Evolutionary conservation across 441 rosid species (phyloP).

Genomic region (Gossypium aridum): DNA sequence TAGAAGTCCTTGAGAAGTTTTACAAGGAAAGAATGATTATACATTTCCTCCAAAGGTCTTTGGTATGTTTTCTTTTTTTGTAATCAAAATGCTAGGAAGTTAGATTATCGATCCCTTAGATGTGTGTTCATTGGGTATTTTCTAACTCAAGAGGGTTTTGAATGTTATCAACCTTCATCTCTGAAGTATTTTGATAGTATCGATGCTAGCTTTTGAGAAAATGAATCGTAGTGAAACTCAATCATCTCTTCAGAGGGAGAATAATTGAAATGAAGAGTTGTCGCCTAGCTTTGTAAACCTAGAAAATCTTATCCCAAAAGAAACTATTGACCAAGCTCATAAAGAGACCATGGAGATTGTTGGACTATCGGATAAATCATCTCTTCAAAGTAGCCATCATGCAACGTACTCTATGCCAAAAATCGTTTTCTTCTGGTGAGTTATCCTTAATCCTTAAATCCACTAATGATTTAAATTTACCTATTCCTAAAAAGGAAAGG

Average conservation of each 20-base stretch:
- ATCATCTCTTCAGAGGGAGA: background rate
- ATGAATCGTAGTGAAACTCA: background rate
- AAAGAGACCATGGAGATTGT: background rate
- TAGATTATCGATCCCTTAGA: background rate
- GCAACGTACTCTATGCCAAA: background rate
- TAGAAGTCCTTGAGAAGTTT: background rate
- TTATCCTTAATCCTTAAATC: background rate
- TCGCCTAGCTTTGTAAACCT: background rate
- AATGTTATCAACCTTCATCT: background rate
- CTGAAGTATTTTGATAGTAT: background rate
- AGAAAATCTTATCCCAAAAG: background rate
- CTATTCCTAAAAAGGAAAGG: background rate
- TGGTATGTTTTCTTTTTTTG: background rate
- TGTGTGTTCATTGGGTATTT: background rate
- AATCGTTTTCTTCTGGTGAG: background rate
- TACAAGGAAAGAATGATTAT: background rate
- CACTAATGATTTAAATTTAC: background rate
- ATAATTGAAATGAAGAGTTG: background rate
- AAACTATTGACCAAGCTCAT: background rate
- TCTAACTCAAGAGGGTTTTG: background rate
- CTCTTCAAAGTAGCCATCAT: background rate
- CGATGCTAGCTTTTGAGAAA: background rate
- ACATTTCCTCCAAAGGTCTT: background rate
- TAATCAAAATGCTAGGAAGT: background rate
- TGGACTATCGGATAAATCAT: background rate